Percentiles rank a stretch among this genome's conserved stretches.
Evolutionary conservation across 768 basidiomycete genomes (phyloP).

Genomic region (Rhodotorula paludigena): DNA sequence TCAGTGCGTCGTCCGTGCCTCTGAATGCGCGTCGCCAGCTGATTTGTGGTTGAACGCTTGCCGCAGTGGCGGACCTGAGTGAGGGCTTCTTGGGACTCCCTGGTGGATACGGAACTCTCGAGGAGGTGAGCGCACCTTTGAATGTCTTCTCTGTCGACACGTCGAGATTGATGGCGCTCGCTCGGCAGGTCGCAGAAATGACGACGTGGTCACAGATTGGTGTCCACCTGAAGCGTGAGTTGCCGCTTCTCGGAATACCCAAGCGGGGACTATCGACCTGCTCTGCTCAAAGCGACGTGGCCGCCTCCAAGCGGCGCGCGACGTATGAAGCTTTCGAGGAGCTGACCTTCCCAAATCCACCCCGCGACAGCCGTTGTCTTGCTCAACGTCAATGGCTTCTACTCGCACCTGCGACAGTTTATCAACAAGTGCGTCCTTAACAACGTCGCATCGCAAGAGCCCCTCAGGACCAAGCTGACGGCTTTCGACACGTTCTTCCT

Average conservation of each 20-base stretch:
- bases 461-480: neutral
- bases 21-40: no score
- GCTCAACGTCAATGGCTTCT: conserved; percentile 80
- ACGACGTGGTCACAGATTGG: conserved; percentile 91
- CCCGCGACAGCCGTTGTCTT: conserved; percentile 64
- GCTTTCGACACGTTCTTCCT: no score
- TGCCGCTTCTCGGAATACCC: no score
- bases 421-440: conserved; percentile 52
- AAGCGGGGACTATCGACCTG: no score
- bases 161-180: neutral
- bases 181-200: conserved; percentile 61
- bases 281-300: no score
- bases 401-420: conserved; percentile 70
- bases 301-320: no score
- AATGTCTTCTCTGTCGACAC: neutral
- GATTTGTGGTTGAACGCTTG: neutral
- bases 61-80: conserved; percentile 60
- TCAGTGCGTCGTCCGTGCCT: conserved; percentile 52
- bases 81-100: conserved; percentile 76
- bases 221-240: conserved; percentile 52
- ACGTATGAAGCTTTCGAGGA: no score
- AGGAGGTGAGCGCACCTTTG: conserved; percentile 50
- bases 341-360: neutral
- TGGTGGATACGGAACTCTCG: conserved; percentile 91
- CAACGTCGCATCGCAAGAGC: neutral